phyloP scores from a whole-genome alignment of 2,329 filamentous ascomycete genomes.

The Lasiodiplodia theobromae region DNA sequence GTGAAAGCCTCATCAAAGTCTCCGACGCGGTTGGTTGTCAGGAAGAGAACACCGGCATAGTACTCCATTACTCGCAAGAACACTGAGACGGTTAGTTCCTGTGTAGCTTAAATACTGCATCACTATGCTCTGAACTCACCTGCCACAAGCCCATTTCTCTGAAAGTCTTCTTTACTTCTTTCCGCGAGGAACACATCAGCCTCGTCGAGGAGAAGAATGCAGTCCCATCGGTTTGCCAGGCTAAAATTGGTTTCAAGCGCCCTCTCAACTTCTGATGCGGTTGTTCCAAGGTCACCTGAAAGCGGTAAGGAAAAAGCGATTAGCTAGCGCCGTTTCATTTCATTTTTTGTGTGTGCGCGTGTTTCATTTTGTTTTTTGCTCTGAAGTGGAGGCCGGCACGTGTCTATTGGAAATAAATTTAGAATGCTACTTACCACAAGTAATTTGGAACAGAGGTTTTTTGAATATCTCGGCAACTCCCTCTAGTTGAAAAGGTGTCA shows the following conservation, averaged over 20 bases:
- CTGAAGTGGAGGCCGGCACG: no score
- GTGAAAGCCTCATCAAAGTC: slow-evolving; percentile 36
- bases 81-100: not conserved
- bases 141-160: not conserved
- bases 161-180: not conserved
- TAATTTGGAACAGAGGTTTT: not conserved
- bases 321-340: no score
- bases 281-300: not conserved
- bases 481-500: not conserved
- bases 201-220: not conserved
- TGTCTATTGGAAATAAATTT: no score
- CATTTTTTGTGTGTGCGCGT: no score
- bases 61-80: slow-evolving; percentile 27
- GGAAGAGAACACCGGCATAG: slow-evolving; percentile 40
- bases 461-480: not conserved
- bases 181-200: not conserved
- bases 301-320: no score
- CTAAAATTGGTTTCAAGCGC: not conserved
- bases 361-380: no score
- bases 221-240: not conserved
- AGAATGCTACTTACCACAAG: not conserved
- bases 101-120: accelerated
- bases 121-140: accelerated
- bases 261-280: not conserved
- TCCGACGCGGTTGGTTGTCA: slow-evolving; percentile 44